Evolutionary conservation across 768 basidiomycete species (phyloP).

Genomic region (Lyophyllum semitale): DNA sequence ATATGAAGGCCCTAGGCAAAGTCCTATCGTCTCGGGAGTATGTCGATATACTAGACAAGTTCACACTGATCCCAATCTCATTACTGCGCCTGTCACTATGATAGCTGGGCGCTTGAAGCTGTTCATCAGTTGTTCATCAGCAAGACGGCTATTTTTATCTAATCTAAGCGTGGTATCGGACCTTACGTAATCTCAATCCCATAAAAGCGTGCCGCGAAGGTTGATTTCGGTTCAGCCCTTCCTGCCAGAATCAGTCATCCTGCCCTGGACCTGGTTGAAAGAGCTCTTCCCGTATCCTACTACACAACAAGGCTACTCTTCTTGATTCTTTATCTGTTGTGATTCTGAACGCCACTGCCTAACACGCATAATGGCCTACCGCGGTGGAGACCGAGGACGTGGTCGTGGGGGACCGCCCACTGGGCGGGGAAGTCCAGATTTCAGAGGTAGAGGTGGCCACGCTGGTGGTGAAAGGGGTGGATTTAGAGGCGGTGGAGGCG

Average conservation of each 20-base stretch:
- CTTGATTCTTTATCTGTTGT: background rate
- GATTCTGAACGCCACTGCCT: constrained; percentile 1
- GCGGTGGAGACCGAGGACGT: constrained; percentile 35
- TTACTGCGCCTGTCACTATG: no score
- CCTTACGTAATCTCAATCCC: background rate
- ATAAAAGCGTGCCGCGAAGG: background rate
- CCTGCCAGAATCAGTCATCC: constrained; percentile 14
- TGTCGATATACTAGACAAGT: no score
- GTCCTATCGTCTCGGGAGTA: no score
- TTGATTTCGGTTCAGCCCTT: constrained; percentile 10
- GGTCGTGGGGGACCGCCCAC: constrained; percentile 34
- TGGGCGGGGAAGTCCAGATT: constrained; percentile 29
- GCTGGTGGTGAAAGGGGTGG: constrained; percentile 27
- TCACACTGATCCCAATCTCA: no score
- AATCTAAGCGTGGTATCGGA: background rate
- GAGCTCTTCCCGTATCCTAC: constrained; percentile 10
- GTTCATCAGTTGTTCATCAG: background rate
- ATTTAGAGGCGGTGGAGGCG: constrained; percentile 23
- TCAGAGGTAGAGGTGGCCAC: constrained; percentile 13
- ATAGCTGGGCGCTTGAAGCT: constrained; percentile 2
- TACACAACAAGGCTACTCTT: constrained; percentile 4
- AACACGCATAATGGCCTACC: constrained; percentile 25
- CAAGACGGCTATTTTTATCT: no score
- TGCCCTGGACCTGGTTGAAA: constrained; percentile 15
- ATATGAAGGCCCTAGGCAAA: no score